These are phyloP conservation scores for Xylaria sp. DNA, from an alignment of 2,329 filamentous ascomycete species.

Conservation along the genomic window DNA sequence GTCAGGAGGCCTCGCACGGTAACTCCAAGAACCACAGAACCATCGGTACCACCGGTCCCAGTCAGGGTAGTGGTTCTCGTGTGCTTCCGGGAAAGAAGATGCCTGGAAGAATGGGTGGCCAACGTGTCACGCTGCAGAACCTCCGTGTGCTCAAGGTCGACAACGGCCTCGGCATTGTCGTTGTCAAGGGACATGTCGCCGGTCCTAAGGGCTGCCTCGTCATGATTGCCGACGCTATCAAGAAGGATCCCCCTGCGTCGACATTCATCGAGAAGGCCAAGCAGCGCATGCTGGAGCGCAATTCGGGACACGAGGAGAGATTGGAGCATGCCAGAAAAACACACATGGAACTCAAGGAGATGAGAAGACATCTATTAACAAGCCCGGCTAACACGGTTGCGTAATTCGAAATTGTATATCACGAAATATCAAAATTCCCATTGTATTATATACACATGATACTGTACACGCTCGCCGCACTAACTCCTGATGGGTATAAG, in stretches of 20 bases:
- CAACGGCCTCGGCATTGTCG: slow-evolving; percentile 76
- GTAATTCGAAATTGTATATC: slow-evolving; percentile 15
- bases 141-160: slow-evolving; percentile 85
- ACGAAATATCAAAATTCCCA: slow-evolving; percentile 7
- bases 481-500: slow-evolving; percentile 10
- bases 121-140: slow-evolving; percentile 86
- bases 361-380: slow-evolving; percentile 35
- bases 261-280: slow-evolving; percentile 45
- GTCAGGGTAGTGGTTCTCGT: slow-evolving; percentile 86
- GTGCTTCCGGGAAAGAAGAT: slow-evolving; percentile 97
- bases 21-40: slow-evolving; percentile 91
- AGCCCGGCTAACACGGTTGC: slow-evolving; percentile 9
- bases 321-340: slow-evolving; percentile 45
- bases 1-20: slow-evolving; percentile 89
- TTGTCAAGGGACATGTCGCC: slow-evolving; percentile 79
- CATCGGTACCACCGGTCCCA: slow-evolving; percentile 83
- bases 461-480: slow-evolving; percentile 27
- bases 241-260: slow-evolving; percentile 60
- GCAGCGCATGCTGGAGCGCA: slow-evolving; percentile 41
- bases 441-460: slow-evolving; percentile 28
- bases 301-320: slow-evolving; percentile 41
- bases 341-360: slow-evolving; percentile 51
- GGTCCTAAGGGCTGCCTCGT: slow-evolving; percentile 85
- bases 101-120: slow-evolving; percentile 90
- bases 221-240: slow-evolving; percentile 82